Base-by-base conservation (phyloP, 768 basidiomycete genomes). In the Pulveroboletus sp. region DNA sequence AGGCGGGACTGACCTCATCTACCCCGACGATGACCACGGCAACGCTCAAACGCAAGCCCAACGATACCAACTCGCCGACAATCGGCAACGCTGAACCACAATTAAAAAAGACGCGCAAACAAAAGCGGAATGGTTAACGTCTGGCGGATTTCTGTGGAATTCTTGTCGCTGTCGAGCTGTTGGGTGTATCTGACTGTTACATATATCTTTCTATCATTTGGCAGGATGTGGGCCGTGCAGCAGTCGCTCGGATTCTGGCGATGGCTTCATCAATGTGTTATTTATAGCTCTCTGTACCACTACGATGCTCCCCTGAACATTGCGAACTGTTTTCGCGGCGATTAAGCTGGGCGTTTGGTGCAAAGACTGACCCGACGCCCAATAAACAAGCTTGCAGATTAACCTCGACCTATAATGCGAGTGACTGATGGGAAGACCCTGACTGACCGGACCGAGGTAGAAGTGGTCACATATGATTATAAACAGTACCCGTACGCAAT, bases 81-180 rank as follows among this genome's bases (percentile, higher is more conserved):
- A 72, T 74, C 45, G 66, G 71, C 51, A 72, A 70, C 46, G 70
- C 65, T 55, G 75, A 78, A 45, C 74, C 76, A 53, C 78, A 74
- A 35, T 66, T 75, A 33, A 57, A 71, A 56, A 86, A 82, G 70
- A 60, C 74, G 32, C 78, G 85, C 50, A 83, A 82, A 71, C 73
- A 73, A 57, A 66, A 73, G 74, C 59, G 77, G 81, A 65, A 78
- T 75, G 56, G 68, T 67, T 55, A 76, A 69, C 49, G 72, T 74
- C 56, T 54, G 53, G 39, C 15, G 51, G 59, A 59, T 57, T 55
- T 56, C 60, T 57, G 57, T 65, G 62, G 76, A 72, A 65, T 61
- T 57, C 56, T 52, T 57, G 61, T 64, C 65, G 53, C 57, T 52
- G 54, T 64, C 57, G 54, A 58, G 58, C 49, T 57, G 57, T 56